phyloP scores from a whole-genome alignment of 768 basidiomycete species.

The Lactarius hengduanensis region DNA sequence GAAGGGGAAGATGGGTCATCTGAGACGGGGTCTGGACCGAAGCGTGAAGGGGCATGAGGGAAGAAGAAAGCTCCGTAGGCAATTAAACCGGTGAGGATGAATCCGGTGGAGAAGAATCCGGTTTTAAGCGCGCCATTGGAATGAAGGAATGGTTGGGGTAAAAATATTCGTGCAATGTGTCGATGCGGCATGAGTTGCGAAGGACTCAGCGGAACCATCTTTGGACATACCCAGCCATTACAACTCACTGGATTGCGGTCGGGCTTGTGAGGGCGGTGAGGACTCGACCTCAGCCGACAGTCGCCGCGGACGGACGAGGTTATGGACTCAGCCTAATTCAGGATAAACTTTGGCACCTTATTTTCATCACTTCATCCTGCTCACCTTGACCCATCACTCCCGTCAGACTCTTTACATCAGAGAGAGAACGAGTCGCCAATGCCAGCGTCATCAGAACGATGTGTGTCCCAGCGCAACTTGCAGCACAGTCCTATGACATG shows the following conservation, averaged over 20 bases:
- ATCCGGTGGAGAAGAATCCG: constrained; percentile 8
- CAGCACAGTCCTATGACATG: constrained; percentile 29
- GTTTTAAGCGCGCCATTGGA: background rate
- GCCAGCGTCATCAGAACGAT: constrained; percentile 9
- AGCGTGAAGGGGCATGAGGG: background rate
- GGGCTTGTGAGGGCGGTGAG: too few species aligned
- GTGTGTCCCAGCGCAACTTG: background rate
- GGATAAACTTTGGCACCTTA: too few species aligned
- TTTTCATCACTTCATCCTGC: constrained; percentile 54
- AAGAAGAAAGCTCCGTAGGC: constrained; percentile 14
- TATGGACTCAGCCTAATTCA: too few species aligned
- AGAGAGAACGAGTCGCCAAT: constrained; percentile 76
- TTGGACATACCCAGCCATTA: too few species aligned
- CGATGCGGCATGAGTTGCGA: too few species aligned
- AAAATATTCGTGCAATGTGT: too few species aligned
- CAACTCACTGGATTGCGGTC: too few species aligned
- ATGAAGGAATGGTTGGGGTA: too few species aligned
- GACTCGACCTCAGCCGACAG: too few species aligned
- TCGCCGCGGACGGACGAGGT: too few species aligned
- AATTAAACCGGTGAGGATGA: constrained; percentile 12
- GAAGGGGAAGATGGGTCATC: background rate
- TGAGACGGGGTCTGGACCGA: background rate
- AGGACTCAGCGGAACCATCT: too few species aligned
- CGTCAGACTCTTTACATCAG: constrained; percentile 51
- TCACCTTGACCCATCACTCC: constrained; percentile 71